Evolutionary conservation across 768 basidiomycete genomes (phyloP).

Genomic region (Lyophyllum shimeji): DNA sequence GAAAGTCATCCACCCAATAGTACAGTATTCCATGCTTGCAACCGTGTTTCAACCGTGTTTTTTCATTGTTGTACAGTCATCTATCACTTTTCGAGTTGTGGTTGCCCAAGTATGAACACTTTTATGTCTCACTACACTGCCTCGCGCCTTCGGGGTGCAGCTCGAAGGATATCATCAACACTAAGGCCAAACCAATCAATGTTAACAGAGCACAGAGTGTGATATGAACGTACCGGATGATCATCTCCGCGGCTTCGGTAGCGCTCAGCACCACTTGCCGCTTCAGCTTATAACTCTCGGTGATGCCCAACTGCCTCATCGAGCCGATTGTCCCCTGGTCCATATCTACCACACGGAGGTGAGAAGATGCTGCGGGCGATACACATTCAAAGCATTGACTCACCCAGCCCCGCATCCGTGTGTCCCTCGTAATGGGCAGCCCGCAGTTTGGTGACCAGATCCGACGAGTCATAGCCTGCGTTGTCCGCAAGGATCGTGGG

Average conservation of each 20-base stretch:
- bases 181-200: constrained; percentile 33
- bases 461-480: constrained; percentile 96
- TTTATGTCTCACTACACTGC: constrained; percentile 57
- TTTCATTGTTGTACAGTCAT: too few relatives aligned
- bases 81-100: too few relatives aligned
- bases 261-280: constrained; percentile 92
- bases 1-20: too few relatives aligned
- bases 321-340: constrained; percentile 80
- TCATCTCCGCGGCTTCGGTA: constrained; percentile 98
- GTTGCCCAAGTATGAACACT: too few relatives aligned
- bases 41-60: too few relatives aligned
- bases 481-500: constrained; percentile 97
- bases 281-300: constrained; percentile 98
- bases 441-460: constrained; percentile 84
- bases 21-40: too few relatives aligned
- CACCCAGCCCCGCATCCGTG: constrained; percentile 84
- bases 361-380: constrained; percentile 1
- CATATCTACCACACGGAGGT: constrained; percentile 68
- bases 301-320: constrained; percentile 86
- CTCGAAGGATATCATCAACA: constrained; percentile 89
- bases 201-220: background rate
- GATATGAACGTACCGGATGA: constrained; percentile 67
- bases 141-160: constrained; percentile 84
- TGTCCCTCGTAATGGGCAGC: constrained; percentile 94
- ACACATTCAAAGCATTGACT: constrained; percentile 19